Conservation (phyloP, 805 yeast genomes). For the Maudiozyma turicensis region DNA sequence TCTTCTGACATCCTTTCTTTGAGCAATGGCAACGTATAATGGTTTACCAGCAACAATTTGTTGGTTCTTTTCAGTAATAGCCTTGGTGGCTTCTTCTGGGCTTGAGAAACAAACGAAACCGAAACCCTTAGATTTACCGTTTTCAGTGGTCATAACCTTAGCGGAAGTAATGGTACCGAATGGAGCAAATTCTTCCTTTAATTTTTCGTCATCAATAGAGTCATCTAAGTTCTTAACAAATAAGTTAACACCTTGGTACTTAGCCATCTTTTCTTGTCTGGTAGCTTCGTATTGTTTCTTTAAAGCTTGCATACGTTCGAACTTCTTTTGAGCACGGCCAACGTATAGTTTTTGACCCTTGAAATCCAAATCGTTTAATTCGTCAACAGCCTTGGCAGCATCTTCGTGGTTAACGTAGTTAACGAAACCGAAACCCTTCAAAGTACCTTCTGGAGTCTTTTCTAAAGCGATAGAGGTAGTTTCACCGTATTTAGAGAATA, state of each 20-base stretch:
- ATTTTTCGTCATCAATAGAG: slow-evolving; percentile 79
- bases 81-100: slow-evolving; percentile 98
- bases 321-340: slow-evolving; percentile 98
- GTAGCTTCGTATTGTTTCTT: slow-evolving; percentile 89
- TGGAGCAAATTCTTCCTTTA: slow-evolving; percentile 85
- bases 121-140: slow-evolving; percentile 93
- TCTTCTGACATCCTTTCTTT: slow-evolving; percentile 96
- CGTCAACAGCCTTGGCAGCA: slow-evolving; percentile 88
- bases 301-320: slow-evolving; percentile 93
- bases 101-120: slow-evolving; percentile 97
- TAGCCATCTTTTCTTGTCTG: slow-evolving; percentile 81
- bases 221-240: slow-evolving; percentile 96
- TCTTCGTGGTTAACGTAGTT: slow-evolving; percentile 81
- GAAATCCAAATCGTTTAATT: slow-evolving; percentile 76
- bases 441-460: slow-evolving; percentile 75
- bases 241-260: slow-evolving; percentile 96
- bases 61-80: slow-evolving; percentile 97
- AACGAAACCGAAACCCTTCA: slow-evolving; percentile 93
- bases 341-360: slow-evolving; percentile 83
- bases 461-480: slow-evolving; percentile 79
- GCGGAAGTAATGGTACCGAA: slow-evolving; percentile 94
- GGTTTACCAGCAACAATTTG: slow-evolving; percentile 93
- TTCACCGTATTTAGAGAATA: slow-evolving; percentile 66
- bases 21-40: slow-evolving; percentile 96
- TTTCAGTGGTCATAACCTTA: slow-evolving; percentile 90